A percentile compares a stretch with the other conserved stretches of the same genome.
Conservation (phyloP, 2,329 filamentous ascomycete species). For the Coniochaeta sp. region DNA sequence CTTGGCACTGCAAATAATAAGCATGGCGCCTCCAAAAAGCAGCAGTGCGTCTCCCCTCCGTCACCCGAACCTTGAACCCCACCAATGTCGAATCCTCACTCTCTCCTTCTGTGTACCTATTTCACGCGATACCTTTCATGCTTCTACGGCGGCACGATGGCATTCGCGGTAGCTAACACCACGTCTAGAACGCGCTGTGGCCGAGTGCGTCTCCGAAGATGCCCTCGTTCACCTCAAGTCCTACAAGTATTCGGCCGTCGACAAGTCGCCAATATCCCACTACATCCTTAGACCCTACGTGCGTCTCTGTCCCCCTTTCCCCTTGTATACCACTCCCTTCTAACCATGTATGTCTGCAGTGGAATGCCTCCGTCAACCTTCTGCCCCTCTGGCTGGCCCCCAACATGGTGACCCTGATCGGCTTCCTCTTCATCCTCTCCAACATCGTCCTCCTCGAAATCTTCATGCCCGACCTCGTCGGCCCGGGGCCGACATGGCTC, state of each 20-base stretch:
- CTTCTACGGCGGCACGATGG: background rate
- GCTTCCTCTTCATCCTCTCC: slow-evolving; percentile 86
- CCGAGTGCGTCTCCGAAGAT: slow-evolving; percentile 79
- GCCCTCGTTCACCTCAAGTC: slow-evolving; percentile 83
- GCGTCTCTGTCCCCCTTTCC: slow-evolving; percentile 28
- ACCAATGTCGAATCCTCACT: background rate
- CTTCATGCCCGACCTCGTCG: slow-evolving; percentile 81
- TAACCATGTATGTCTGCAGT: slow-evolving; percentile 46
- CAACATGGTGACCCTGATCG: slow-evolving; percentile 93
- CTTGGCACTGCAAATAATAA: background rate
- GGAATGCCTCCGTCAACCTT: slow-evolving; percentile 91
- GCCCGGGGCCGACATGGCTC: slow-evolving; percentile 83
- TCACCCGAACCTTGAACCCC: background rate
- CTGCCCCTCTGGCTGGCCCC: slow-evolving; percentile 94
- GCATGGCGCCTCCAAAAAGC: background rate
- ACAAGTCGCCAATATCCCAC: slow-evolving; percentile 88
- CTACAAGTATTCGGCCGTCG: slow-evolving; percentile 96
- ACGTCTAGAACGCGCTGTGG: slow-evolving; percentile 42
- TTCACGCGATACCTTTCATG: background rate
- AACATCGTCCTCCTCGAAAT: slow-evolving; percentile 71
- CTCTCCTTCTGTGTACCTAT: too few relatives aligned
- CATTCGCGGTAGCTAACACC: background rate
- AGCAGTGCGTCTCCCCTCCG: background rate
- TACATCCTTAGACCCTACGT: slow-evolving; percentile 96
- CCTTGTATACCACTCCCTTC: background rate